phyloP scores from a whole-genome alignment of 108 stramenopile species.

The Epipyxis sp. region DNA sequence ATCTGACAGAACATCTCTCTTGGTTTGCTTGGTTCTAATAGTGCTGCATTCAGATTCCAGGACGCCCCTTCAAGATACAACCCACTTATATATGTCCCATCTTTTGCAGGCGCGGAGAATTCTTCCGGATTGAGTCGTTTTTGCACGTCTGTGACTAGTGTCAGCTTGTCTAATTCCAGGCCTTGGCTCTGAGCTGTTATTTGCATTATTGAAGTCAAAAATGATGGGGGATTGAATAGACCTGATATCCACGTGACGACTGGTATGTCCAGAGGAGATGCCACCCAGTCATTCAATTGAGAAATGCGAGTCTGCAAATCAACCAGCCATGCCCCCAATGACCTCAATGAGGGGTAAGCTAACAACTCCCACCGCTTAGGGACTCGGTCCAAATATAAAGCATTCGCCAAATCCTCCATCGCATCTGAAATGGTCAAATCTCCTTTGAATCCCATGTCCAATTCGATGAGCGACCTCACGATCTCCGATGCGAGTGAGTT shows the following conservation, averaged over 20 bases:
- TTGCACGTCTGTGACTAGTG: conserved; percentile 11
- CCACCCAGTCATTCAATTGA: conserved; percentile 23
- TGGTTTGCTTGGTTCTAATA: conserved; percentile 7
- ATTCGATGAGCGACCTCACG: conserved; percentile 17
- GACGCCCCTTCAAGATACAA: conserved; percentile 30
- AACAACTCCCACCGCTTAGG: conserved; percentile 8
- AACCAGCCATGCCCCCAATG: conserved; percentile 11
- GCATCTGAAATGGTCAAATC: conserved; percentile 29
- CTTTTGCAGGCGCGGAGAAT: conserved; percentile 18
- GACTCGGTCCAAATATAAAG: conserved; percentile 24
- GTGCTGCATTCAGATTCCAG: conserved; percentile 20
- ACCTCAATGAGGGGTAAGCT: conserved; percentile 28
- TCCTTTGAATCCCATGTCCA: conserved; percentile 28
- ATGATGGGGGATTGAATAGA: conserved; percentile 29
- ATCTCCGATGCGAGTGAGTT: conserved; percentile 21
- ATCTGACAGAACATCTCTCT: conserved; percentile 30
- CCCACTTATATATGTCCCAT: conserved; percentile 26
- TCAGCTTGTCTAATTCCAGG: conserved; percentile 24
- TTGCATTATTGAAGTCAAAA: conserved; percentile 27
- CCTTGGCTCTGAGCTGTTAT: conserved; percentile 9
- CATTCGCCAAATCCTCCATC: conserved; percentile 29
- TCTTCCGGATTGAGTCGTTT: conserved; percentile 25
- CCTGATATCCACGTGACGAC: conserved; percentile 25
- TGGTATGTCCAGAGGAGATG: neutral
- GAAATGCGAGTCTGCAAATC: conserved; percentile 28